phyloP scores from a whole-genome alignment of 2,329 filamentous ascomycete species.

The Fusarium sacchari region DNA sequence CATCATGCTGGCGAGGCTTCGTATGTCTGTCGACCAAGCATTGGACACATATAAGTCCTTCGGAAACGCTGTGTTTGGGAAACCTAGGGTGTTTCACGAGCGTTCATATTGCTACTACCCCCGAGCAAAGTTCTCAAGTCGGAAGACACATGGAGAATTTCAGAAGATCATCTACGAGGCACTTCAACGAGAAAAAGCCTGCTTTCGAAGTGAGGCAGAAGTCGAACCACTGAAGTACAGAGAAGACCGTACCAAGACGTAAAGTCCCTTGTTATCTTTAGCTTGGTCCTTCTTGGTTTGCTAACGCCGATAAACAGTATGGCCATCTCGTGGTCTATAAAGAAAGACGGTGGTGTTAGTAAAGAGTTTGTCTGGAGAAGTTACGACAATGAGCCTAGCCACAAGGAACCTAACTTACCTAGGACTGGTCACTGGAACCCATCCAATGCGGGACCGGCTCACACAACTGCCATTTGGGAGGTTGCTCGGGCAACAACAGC shows the following conservation, averaged over 20 bases:
- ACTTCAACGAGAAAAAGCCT: not conserved
- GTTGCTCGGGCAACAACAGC: constrained; percentile 6
- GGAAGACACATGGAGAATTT: not conserved
- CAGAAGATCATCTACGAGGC: accelerated
- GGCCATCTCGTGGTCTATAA: not conserved
- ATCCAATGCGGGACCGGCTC: not conserved
- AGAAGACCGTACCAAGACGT: not conserved
- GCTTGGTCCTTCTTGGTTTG: too few relatives aligned
- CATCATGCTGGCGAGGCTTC: not conserved
- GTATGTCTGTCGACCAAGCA: not conserved
- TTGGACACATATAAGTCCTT: not conserved
- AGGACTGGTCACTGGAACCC: too few relatives aligned
- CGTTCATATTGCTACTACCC: not conserved
- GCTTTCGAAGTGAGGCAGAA: accelerated
- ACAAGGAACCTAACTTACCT: too few relatives aligned
- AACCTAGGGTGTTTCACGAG: constrained; percentile 9
- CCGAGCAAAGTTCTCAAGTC: not conserved
- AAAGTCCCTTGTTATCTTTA: too few relatives aligned
- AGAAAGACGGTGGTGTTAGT: not conserved
- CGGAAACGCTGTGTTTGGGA: not conserved
- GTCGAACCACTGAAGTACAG: not conserved
- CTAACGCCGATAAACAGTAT: not conserved
- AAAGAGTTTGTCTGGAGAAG: not conserved
- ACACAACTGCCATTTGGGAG: not conserved
- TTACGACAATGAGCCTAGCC: not conserved